phyloP scores from a whole-genome alignment of 805 yeast species.

The Nakazawaea ishiwadae region DNA sequence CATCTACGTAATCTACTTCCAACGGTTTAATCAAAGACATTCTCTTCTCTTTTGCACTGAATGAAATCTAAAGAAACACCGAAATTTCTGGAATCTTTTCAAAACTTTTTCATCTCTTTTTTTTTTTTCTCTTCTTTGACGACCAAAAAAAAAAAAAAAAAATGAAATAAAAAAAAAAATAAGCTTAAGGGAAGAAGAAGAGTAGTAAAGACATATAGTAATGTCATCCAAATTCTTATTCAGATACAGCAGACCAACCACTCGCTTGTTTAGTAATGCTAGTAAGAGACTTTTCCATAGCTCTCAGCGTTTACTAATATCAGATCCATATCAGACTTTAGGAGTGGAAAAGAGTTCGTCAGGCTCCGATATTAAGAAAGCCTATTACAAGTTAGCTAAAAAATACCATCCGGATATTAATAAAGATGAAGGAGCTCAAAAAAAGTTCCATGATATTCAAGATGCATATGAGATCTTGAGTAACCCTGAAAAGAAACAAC shows the following conservation, averaged over 20 bases:
- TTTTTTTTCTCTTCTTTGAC: background rate
- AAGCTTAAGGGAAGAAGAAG: background rate
- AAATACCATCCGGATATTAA: conserved; percentile 95
- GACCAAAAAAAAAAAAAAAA: background rate
- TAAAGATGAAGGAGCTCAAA: conserved; percentile 84
- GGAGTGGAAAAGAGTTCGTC: conserved; percentile 75
- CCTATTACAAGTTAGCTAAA: conserved; percentile 90
- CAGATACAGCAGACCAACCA: background rate
- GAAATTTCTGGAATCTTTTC: conserved; percentile 3
- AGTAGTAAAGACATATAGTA: background rate
- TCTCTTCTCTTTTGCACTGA: background rate
- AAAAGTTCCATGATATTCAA: conserved; percentile 86
- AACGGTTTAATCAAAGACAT: conserved; percentile 27
- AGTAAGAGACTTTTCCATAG: conserved; percentile 37
- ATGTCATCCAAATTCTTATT: background rate
- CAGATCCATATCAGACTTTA: conserved; percentile 80
- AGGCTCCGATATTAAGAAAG: conserved; percentile 85
- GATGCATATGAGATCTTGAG: conserved; percentile 90
- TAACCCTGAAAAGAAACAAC: conserved; percentile 78
- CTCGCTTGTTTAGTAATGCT: conserved; percentile 14
- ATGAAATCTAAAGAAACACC: too few relatives aligned
- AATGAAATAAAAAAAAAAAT: background rate
- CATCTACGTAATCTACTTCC: conserved; percentile 27
- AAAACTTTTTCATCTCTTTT: background rate
- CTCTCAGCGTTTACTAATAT: conserved; percentile 24